Evolutionary conservation across 2,329 filamentous ascomycete species (phyloP), one percentile per base, ranked within the genome.

Genomic region (Fusarium buharicum): DNA sequence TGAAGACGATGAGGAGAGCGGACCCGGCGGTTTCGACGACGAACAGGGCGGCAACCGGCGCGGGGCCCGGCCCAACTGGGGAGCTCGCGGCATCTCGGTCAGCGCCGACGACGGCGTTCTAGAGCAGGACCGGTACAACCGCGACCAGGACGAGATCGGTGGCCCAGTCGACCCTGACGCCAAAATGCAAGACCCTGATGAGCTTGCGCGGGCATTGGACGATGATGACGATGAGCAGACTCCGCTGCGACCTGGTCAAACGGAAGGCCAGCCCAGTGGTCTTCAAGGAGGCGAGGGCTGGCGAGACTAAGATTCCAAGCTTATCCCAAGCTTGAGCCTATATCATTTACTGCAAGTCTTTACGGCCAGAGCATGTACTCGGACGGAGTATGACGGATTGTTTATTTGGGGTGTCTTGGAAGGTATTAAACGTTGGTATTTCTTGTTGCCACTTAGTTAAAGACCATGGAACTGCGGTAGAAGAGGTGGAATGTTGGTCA

Each of bases 101-200:
- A 87, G 84, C 63, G 87, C 87, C 28, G 87, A 90, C 64, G 87
- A 89, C 18, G 82, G 82, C 2, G 80, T 86, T 4, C 74, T 86
- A 12, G 83, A 81, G 50, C 72, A 77, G 36, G 82, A 86, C 50
- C 77, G 77, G 28, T 79, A 81, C 37, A 74, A 77, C 40, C 77
- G 76, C n/a, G 75, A 76, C 16, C 79, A 82, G 48, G 76, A 80
- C 62, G 77, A 82, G 49, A 72, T 83, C 22, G 77, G 77, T 18
- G 79, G 76, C 3, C 74, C 74, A 27, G 76, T 84, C 6, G 86
- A 88, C 66, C 83, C 85, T 0, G 86, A 89, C 69, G 86, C 86
- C 33, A 86, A 81, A 77, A 88, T 89, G 86, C 80, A 81, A 63
- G 86, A 89, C 59, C 86, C 86, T 0, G 86, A 89, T 70, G 87